Evolutionary conservation across 805 yeast genomes (phyloP).

Genomic region (Grigorovia transvaalensis): DNA sequence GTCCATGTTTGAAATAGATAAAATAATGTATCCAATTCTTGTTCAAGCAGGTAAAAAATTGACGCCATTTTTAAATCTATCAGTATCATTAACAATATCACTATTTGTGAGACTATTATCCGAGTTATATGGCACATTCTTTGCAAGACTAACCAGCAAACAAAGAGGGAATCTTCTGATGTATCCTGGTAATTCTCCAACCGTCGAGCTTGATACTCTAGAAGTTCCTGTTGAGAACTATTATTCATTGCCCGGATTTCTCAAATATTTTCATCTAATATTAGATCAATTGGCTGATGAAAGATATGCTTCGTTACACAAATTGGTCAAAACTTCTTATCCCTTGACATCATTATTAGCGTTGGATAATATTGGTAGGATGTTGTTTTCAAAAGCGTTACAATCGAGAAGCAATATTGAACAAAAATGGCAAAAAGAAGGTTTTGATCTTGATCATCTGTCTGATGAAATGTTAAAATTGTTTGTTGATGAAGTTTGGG

Average conservation of each 20-base stretch:
- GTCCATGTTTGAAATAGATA: conserved; percentile 9
- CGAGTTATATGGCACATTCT: conserved; percentile 16
- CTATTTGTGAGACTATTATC: conserved; percentile 15
- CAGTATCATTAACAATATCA: conserved; percentile 13
- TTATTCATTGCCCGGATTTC: conserved; percentile 9
- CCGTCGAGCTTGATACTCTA: conserved; percentile 4
- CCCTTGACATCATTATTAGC: conserved; percentile 14
- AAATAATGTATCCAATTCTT: not conserved
- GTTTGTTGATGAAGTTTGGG: conserved; percentile 11
- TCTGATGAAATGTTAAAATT: conserved; percentile 7
- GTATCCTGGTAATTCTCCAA: conserved; percentile 1
- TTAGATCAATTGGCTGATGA: conserved; percentile 13
- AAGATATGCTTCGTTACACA: conserved; percentile 4
- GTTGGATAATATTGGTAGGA: conserved; percentile 16
- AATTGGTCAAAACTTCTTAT: conserved; percentile 10
- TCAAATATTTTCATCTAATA: conserved; percentile 9
- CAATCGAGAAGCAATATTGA: conserved; percentile 15
- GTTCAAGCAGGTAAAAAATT: not conserved
- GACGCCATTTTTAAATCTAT: conserved; percentile 8
- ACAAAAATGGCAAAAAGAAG: conserved; percentile 6
- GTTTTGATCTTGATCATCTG: conserved; percentile 6
- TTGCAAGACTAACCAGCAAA: conserved; percentile 13
- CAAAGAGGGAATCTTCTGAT: conserved; percentile 12
- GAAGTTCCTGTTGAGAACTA: conserved; percentile 7
- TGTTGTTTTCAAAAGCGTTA: conserved; percentile 14